phyloP scores from a whole-genome alignment of 129 eudicot genomes.

The Lactuca sativa region DNA sequence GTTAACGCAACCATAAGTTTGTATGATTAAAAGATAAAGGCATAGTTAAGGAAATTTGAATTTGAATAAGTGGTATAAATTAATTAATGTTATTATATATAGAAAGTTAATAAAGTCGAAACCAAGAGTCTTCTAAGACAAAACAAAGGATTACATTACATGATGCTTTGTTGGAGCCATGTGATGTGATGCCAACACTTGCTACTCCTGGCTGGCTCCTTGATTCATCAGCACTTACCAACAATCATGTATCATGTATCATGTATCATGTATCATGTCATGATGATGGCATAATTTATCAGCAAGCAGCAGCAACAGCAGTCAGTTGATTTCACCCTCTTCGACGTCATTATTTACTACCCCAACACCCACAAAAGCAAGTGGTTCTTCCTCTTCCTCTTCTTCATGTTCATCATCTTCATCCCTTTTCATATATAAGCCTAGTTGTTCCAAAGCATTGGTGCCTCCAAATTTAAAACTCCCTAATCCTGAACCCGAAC shows the following conservation, averaged over 20 bases:
- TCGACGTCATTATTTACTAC: constrained; percentile 50
- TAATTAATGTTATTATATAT: too few species aligned
- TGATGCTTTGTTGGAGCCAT: not conserved
- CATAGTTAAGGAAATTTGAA: too few species aligned
- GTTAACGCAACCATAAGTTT: too few species aligned
- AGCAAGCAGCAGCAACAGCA: not conserved
- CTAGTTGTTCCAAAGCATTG: constrained; percentile 86
- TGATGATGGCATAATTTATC: constrained; percentile 15
- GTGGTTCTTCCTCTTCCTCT: constrained; percentile 68
- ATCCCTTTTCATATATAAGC: constrained; percentile 78
- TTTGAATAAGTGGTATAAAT: too few species aligned
- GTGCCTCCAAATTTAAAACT: constrained; percentile 53
- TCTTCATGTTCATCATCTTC: constrained; percentile 85
- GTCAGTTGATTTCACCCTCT: constrained; percentile 74
- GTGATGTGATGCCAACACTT: too few species aligned
- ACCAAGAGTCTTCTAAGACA: not conserved
- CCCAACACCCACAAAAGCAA: not conserved
- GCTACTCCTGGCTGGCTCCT: too few species aligned
- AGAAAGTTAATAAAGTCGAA: too few species aligned
- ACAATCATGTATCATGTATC: constrained; percentile 26
- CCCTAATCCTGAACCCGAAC: not conserved
- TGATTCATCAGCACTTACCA: not conserved
- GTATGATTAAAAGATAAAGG: too few species aligned
- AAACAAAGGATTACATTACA: constrained; percentile 17
- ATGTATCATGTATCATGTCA: constrained; percentile 12